These are phyloP conservation scores for Auriculariales sp. DNA, from an alignment of 768 basidiomycete species.

Conservation along the genomic window DNA sequence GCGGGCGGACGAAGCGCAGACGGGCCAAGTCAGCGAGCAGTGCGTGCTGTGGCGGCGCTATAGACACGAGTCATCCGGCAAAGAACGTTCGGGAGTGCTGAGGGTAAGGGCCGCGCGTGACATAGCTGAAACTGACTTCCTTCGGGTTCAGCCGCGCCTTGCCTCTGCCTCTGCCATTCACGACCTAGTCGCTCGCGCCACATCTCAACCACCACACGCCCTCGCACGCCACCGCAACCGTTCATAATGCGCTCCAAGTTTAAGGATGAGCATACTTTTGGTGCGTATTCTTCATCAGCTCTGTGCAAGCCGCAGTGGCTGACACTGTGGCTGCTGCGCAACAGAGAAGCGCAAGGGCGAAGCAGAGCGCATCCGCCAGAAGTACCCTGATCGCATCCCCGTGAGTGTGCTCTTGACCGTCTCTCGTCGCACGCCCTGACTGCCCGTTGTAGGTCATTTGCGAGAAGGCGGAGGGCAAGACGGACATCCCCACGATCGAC, in stretches of 20 bases:
- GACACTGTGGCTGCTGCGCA: background rate
- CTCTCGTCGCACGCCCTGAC: conserved; percentile 5
- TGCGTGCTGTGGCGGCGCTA: too few relatives aligned
- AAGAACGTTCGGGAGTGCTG: too few relatives aligned
- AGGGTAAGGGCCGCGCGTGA: too few relatives aligned
- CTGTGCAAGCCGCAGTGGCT: conserved; percentile 1
- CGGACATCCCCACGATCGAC: conserved; percentile 98
- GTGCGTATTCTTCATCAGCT: conserved; percentile 32
- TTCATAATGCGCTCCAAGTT: conserved; percentile 78
- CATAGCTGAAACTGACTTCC: too few relatives aligned
- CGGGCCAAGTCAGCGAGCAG: too few relatives aligned
- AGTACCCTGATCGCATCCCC: conserved; percentile 97
- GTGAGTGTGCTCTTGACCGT: conserved; percentile 34
- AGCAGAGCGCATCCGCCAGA: conserved; percentile 95
- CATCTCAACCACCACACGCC: background rate
- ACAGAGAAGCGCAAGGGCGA: conserved; percentile 98
- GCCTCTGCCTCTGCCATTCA: too few relatives aligned
- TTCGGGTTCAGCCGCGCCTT: too few relatives aligned
- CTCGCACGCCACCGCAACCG: background rate
- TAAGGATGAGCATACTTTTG: conserved; percentile 98
- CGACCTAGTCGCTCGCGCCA: too few relatives aligned
- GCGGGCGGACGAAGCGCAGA: too few relatives aligned
- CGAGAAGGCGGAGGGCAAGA: conserved; percentile 96
- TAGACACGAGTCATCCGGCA: too few relatives aligned
- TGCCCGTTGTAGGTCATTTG: conserved; percentile 73